Evolutionary conservation across 768 basidiomycete genomes (phyloP), one percentile per base, ranked within the genome.

Genomic region (Phlebiopsis gigantea): DNA sequence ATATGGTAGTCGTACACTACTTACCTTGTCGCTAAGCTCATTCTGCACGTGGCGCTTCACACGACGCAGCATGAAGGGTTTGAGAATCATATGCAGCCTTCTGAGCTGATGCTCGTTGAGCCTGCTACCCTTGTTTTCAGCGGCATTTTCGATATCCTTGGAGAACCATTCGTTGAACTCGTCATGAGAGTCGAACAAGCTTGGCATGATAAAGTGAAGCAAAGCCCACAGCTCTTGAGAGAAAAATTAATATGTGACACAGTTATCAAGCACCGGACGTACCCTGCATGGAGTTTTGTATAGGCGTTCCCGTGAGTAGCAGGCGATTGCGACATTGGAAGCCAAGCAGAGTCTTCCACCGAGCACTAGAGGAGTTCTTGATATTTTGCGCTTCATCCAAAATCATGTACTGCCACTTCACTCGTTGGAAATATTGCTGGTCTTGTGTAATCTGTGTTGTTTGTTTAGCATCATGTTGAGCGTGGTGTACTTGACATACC

Each of bases 161-260:
- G 96, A 97, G 71, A 99, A 99, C 97, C 97, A 99, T 70, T 98
- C 96, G 68, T 90, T 93, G 77, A 99, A 99, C 73, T 99, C 97
- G 66, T 98, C 95, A 66, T 98, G 95, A 14, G 95, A 98, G 70
- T 98, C 97, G 71, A 99, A 99, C 53, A 99, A 76, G 68, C 91
- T 95, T 2, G 97, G 97, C 97, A 99, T 99, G 75, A 99, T 98
- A 76, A 99, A 99, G 70, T 99, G 97, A 43, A 99, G 77, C 57
- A 99, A 77, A 1, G 97, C 97, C 97, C 97, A 99, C 17, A 99
- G 77, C 72, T 99, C 97, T 51, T 28, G 44, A 44, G 15, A 25
- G 2, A 26, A 49, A 34, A 14, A n/a, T 46, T 14, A 50, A 22
- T 30, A 5, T 4, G 7, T 25, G 42, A 41, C 10, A 9, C 3